A percentile compares a stretch with the other conserved stretches of the same genome.
phyloP scores from a whole-genome alignment of 176 grass and related monocot genomes.

The Areca catechu region DNA sequence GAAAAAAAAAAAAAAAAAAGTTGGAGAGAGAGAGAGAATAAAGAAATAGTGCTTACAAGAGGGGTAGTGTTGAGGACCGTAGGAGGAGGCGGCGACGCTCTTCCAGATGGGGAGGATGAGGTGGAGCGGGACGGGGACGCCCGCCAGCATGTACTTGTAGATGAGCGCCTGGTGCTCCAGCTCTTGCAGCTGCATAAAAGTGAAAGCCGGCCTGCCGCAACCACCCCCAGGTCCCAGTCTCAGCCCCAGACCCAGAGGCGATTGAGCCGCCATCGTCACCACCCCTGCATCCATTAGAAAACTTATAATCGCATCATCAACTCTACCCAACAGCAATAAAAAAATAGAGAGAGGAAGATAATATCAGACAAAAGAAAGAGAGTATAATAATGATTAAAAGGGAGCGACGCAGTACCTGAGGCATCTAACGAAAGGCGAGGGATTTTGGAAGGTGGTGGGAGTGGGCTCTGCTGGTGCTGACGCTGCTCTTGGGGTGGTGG shows the following conservation, averaged over 20 bases:
- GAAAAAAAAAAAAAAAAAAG: background rate
- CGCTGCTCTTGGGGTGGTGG: too few species aligned
- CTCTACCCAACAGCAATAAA: too few species aligned
- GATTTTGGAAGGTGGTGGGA: constrained; percentile 41
- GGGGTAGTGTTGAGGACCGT: constrained; percentile 64
- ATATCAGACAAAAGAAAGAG: too few species aligned
- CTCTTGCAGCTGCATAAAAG: constrained; percentile 98
- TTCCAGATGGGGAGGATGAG: constrained; percentile 97
- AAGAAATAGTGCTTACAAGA: constrained; percentile 36
- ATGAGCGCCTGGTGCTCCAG: constrained; percentile 99
- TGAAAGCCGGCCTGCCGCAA: constrained; percentile 37
- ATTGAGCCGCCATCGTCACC: constrained; percentile 58
- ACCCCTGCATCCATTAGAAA: constrained; percentile 11
- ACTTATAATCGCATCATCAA: too few species aligned
- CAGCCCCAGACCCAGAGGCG: constrained; percentile 63
- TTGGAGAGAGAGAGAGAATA: too few species aligned
- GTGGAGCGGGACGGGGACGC: constrained; percentile 75
- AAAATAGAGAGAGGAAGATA: too few species aligned
- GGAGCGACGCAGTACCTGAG: constrained; percentile 14
- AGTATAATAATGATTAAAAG: too few species aligned
- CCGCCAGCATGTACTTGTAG: constrained; percentile 90
- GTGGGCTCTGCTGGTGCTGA: background rate
- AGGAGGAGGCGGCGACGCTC: constrained; percentile 86
- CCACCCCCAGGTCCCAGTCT: constrained; percentile 35
- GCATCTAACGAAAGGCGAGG: constrained; percentile 49